phyloP scores from a whole-genome alignment of 1,284 basidiomycete genomes.

The Apiotrichum mycotoxinovorans region DNA sequence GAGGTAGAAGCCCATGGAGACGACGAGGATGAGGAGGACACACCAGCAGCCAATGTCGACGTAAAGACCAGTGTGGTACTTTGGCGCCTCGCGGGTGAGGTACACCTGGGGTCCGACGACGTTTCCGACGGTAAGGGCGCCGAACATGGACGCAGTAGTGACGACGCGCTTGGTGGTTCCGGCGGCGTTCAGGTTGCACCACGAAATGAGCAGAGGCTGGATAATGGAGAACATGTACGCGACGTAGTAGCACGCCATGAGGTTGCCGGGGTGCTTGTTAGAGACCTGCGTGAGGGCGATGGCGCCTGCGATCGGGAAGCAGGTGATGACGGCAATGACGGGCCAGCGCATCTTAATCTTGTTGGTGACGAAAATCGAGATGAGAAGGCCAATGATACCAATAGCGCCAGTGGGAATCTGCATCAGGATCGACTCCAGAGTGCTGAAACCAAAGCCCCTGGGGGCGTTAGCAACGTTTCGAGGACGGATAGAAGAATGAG shows the following conservation, averaged over 20 bases:
- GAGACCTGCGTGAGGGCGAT: conserved; percentile 33
- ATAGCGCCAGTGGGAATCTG: conserved; percentile 55
- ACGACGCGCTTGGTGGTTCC: conserved; percentile 45
- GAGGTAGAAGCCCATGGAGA: conserved; percentile 44
- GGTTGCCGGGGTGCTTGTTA: conserved; percentile 24
- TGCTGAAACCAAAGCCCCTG: conserved; percentile 40
- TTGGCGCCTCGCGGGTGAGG: conserved; percentile 31
- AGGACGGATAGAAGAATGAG: too few relatives aligned
- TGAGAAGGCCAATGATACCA: conserved; percentile 52
- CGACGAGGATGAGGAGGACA: conserved; percentile 32
- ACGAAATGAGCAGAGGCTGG: conserved; percentile 39
- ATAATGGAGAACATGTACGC: conserved; percentile 36
- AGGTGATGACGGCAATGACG: conserved; percentile 49
- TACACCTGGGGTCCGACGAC: conserved; percentile 44
- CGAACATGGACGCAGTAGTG: conserved; percentile 36
- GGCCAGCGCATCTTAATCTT: conserved; percentile 56
- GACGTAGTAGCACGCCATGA: conserved; percentile 43
- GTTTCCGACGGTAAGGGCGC: conserved; percentile 28
- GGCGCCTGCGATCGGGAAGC: conserved; percentile 45
- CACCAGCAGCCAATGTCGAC: conserved; percentile 42
- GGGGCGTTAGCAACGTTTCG: not conserved
- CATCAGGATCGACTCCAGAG: conserved; percentile 47
- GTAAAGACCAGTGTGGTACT: conserved; percentile 41
- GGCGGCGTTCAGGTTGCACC: conserved; percentile 43
- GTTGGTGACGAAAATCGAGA: conserved; percentile 52